Evolutionary conservation across 495 filamentous ascomycete genomes (phyloP).

Genomic region (Daldinia caldariorum): DNA sequence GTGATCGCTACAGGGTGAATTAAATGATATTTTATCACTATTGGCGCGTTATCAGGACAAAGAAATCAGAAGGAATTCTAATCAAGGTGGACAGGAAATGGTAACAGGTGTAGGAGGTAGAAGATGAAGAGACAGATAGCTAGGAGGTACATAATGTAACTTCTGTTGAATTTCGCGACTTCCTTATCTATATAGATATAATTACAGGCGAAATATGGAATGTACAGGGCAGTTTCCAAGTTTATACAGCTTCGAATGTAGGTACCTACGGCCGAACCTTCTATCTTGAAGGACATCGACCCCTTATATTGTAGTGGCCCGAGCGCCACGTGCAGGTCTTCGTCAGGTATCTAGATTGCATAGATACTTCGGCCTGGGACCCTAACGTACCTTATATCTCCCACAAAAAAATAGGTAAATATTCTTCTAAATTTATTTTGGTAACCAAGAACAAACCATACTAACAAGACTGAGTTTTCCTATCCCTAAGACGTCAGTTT

Average conservation of each 20-base stretch:
- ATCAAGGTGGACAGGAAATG: neutral
- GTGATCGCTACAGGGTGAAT: neutral
- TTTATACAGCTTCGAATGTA: neutral
- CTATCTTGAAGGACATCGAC: neutral
- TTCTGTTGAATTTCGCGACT: neutral
- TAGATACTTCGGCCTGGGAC: neutral
- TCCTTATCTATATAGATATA: neutral
- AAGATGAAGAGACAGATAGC: neutral
- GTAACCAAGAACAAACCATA: neutral
- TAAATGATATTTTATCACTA: neutral
- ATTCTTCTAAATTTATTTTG: neutral
- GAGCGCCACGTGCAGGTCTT: neutral
- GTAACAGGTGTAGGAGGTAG: neutral
- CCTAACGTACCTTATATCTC: neutral
- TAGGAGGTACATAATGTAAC: no score
- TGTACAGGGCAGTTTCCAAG: neutral
- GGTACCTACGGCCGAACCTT: neutral
- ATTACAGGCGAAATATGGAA: neutral
- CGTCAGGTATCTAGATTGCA: neutral
- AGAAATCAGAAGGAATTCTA: neutral
- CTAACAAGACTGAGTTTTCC: neutral
- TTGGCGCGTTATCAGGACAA: neutral
- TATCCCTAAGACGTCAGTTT: neutral
- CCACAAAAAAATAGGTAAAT: neutral
- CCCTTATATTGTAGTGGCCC: neutral